Evolutionary conservation across 345 rosid species (phyloP).

Genomic region (Corchorus capsularis): DNA sequence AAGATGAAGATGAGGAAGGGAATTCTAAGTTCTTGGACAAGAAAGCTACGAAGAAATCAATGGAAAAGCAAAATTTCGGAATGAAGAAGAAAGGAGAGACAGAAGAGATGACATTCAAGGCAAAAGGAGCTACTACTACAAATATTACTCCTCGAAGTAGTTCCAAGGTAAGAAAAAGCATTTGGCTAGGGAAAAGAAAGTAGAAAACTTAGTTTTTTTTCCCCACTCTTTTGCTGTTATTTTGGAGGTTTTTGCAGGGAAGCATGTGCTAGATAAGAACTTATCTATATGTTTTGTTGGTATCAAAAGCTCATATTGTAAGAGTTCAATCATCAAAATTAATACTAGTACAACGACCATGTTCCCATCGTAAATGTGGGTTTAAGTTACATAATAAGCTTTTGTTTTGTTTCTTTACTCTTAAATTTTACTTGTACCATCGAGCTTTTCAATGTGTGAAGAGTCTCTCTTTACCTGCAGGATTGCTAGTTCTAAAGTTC

Average conservation of each 20-base stretch:
- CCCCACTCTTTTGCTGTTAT: background rate
- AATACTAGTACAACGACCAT: background rate
- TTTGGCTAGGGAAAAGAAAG: conserved; percentile 35
- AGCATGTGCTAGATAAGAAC: background rate
- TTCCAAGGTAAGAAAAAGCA: conserved; percentile 42
- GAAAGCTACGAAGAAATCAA: conserved; percentile 12
- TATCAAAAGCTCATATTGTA: background rate
- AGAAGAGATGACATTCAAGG: conserved; percentile 19
- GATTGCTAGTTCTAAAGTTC: background rate
- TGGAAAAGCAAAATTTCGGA: conserved; percentile 18
- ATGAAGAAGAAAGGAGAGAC: conserved; percentile 18
- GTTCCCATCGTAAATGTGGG: no score
- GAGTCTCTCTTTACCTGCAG: no score
- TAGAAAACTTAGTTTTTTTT: background rate
- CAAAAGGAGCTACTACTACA: conserved; percentile 11
- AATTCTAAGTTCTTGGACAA: conserved; percentile 12
- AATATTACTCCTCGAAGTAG: conserved; percentile 25
- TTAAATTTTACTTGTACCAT: no score
- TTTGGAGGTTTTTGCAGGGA: background rate
- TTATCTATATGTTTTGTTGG: background rate
- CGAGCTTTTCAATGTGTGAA: no score
- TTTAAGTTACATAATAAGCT: no score
- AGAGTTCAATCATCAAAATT: background rate
- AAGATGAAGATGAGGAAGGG: conserved; percentile 10
- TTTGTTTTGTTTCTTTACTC: no score